These are phyloP conservation scores for Dioszegia aurantiaca DNA, from an alignment of 768 basidiomycete species.

Conservation along the genomic window DNA sequence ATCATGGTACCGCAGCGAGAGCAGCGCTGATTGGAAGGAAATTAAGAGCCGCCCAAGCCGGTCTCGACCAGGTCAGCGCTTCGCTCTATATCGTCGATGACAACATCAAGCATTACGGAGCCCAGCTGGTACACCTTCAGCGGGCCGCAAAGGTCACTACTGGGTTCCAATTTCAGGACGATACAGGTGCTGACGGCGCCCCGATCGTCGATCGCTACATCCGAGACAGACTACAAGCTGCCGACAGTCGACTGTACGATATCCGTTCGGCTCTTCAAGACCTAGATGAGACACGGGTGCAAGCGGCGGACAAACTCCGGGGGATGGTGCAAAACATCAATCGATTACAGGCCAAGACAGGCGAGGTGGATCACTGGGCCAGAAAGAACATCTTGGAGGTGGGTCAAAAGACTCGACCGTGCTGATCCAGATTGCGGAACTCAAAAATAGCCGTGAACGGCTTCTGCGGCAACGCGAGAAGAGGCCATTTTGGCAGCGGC, in stretches of 20 bases:
- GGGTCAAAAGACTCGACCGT: background rate
- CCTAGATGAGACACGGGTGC: background rate
- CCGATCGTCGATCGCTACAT: slow-evolving; percentile 13
- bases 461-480: background rate
- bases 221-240: background rate
- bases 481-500: background rate
- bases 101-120: slow-evolving; percentile 25
- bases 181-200: no score
- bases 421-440: slow-evolving; percentile 3
- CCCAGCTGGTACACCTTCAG: slow-evolving; percentile 26
- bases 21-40: slow-evolving; percentile 6
- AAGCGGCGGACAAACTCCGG: background rate
- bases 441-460: background rate
- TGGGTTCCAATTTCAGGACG: slow-evolving; percentile 10
- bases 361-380: background rate
- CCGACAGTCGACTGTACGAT: background rate
- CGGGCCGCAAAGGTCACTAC: slow-evolving; percentile 17
- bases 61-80: slow-evolving; percentile 19
- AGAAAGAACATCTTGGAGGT: background rate
- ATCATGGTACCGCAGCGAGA: background rate
- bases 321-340: background rate
- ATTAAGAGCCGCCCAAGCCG: slow-evolving; percentile 1
- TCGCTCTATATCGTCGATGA: slow-evolving; percentile 23
- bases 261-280: background rate
- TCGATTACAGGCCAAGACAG: background rate